These are phyloP conservation scores for Leccinum subgranulosum DNA, from an alignment of 768 basidiomycete genomes.

Conservation along the genomic window DNA sequence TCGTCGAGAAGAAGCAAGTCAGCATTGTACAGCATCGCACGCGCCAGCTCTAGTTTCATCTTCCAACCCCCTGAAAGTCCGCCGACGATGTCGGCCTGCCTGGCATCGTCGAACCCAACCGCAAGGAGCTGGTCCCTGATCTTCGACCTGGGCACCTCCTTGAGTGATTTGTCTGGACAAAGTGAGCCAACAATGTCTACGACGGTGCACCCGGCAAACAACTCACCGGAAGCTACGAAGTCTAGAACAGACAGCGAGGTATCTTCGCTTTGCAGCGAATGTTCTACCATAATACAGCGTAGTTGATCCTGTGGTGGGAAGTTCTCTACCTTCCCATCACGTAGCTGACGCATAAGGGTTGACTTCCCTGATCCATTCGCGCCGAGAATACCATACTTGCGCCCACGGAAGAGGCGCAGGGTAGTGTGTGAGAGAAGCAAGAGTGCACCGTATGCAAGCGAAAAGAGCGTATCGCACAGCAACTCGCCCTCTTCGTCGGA, in stretches of 20 bases:
- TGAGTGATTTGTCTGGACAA: slow-evolving; percentile 63
- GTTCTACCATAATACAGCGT: slow-evolving; percentile 95
- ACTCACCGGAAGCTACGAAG: slow-evolving; percentile 81
- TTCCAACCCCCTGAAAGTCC: slow-evolving; percentile 98
- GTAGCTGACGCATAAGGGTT: slow-evolving; percentile 92
- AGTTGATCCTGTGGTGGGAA: slow-evolving; percentile 88
- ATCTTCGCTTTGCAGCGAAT: slow-evolving; percentile 94
- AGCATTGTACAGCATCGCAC: slow-evolving; percentile 96
- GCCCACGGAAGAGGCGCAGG: slow-evolving; percentile 84
- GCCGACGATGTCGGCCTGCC: slow-evolving; percentile 83
- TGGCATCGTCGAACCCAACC: slow-evolving; percentile 87
- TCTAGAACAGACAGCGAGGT: slow-evolving; percentile 77
- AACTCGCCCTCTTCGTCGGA: slow-evolving; percentile 76
- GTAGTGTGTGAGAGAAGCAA: slow-evolving; percentile 92
- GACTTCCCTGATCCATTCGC: slow-evolving; percentile 97
- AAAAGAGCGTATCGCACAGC: slow-evolving; percentile 91
- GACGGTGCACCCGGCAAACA: slow-evolving; percentile 5
- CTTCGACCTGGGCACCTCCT: slow-evolving; percentile 57
- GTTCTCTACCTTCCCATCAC: slow-evolving; percentile 94
- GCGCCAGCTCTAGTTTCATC: slow-evolving; percentile 95
- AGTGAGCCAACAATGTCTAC: neutral
- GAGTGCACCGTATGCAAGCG: slow-evolving; percentile 92
- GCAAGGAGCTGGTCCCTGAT: slow-evolving; percentile 78
- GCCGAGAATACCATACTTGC: slow-evolving; percentile 93
- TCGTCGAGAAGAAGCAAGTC: slow-evolving; percentile 84